Percentiles rank a stretch among this genome's conserved stretches.
phyloP scores from a whole-genome alignment of 441 rosid species.

The Metrosideros polymorpha region DNA sequence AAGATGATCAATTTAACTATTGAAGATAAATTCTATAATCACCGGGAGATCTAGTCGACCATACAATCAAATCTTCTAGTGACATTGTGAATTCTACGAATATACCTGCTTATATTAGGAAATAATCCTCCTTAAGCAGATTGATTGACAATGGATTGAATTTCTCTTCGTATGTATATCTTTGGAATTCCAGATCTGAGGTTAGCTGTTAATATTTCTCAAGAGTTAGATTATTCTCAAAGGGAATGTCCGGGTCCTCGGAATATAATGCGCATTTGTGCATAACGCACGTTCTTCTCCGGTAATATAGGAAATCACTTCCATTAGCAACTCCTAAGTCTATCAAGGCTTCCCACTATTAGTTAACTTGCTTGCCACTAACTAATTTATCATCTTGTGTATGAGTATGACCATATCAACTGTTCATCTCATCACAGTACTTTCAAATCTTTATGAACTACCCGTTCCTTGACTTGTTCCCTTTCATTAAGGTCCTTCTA shows the following conservation, averaged over 20 bases:
- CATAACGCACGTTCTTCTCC: too few species aligned
- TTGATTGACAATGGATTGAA: background rate
- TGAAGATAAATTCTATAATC: background rate
- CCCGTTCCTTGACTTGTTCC: background rate
- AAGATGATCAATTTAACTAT: background rate
- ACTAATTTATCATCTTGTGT: too few species aligned
- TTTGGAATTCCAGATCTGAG: background rate
- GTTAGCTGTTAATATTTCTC: background rate
- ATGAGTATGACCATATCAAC: background rate
- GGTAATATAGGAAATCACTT: background rate
- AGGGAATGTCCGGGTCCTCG: background rate
- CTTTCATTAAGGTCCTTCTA: background rate
- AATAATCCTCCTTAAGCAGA: background rate
- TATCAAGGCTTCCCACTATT: background rate
- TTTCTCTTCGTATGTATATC: background rate
- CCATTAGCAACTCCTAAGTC: background rate
- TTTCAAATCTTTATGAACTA: background rate
- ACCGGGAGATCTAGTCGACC: background rate
- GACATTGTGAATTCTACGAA: background rate
- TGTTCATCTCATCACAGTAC: background rate
- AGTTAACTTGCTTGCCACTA: background rate
- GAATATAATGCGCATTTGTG: background rate
- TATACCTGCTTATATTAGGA: background rate
- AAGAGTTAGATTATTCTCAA: background rate
- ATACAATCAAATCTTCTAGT: background rate